Evolutionary conservation across 2,329 filamentous ascomycete genomes (phyloP).

Genomic region (Aspergillus sp.): DNA sequence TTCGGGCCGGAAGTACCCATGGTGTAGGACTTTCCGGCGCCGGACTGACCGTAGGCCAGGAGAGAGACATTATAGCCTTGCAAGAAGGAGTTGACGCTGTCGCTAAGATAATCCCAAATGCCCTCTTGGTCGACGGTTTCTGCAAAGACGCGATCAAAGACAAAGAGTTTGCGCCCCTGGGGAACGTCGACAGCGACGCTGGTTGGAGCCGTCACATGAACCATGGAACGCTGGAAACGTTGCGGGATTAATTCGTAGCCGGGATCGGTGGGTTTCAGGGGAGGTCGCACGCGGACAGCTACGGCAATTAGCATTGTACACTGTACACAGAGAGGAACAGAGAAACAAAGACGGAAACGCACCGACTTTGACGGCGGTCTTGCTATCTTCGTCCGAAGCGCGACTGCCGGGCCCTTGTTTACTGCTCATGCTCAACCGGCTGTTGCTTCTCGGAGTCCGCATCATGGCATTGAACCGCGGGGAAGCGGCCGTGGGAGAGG

Average conservation of each 20-base stretch:
- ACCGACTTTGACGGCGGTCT: conserved; percentile 95
- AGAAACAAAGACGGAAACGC: conserved; percentile 40
- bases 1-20: conserved; percentile 90
- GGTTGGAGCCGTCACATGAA: conserved; percentile 79
- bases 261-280: conserved; percentile 74
- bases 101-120: conserved; percentile 86
- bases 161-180: conserved; percentile 88
- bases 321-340: conserved; percentile 2
- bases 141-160: conserved; percentile 91
- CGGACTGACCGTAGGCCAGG: conserved; percentile 93
- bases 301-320: conserved; percentile 4
- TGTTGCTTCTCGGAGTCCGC: conserved; percentile 68
- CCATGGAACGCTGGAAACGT: conserved; percentile 87
- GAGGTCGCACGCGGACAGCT: conserved; percentile 91
- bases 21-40: conserved; percentile 95
- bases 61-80: conserved; percentile 99
- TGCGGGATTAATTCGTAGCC: conserved; percentile 93
- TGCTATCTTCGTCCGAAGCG: conserved; percentile 81
- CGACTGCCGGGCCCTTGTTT: conserved; percentile 69
- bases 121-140: conserved; percentile 79
- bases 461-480: conserved; percentile 77
- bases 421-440: conserved; percentile 73
- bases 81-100: conserved; percentile 82
- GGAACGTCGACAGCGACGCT: conserved; percentile 83
- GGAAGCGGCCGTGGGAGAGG: conserved; percentile 52